These are phyloP conservation scores for Apophysomyces elegans DNA, from an alignment of 371 early-diverging fungal genomes.

Conservation along the genomic window DNA sequence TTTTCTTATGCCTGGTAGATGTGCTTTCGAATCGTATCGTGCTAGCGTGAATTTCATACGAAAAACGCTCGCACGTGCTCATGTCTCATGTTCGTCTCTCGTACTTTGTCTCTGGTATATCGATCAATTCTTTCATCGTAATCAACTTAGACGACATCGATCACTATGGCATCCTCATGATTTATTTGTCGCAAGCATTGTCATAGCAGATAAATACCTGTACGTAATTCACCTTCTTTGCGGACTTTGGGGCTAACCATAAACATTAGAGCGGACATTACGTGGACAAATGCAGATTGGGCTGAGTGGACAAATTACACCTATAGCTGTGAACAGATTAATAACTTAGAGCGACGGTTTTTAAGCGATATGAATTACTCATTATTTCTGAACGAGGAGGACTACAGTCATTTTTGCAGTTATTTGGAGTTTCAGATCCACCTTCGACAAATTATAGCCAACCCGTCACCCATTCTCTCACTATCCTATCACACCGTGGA, in stretches of 20 bases:
- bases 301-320: constrained; percentile 53
- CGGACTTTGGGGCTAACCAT: constrained; percentile 32
- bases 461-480: constrained; percentile 18
- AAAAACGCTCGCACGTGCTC: constrained; percentile 52
- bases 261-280: constrained; percentile 49
- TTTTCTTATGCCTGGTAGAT: constrained; percentile 32
- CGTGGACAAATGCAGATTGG: constrained; percentile 67
- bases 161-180: constrained; percentile 37
- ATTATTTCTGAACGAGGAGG: constrained; percentile 46
- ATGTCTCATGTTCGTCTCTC: constrained; percentile 57
- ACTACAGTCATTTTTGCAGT: constrained; percentile 50
- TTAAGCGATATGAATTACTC: constrained; percentile 46
- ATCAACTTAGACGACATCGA: constrained; percentile 15
- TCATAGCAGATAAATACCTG: constrained; percentile 47
- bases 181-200: constrained; percentile 42
- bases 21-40: constrained; percentile 19
- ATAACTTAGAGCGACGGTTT: constrained; percentile 51
- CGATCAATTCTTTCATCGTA: constrained; percentile 41
- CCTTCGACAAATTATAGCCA: constrained; percentile 41
- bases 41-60: constrained; percentile 56
- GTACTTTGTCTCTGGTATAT: constrained; percentile 59
- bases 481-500: constrained; percentile 56
- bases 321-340: constrained; percentile 54
- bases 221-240: constrained; percentile 19
- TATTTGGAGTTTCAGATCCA: constrained; percentile 55